Conservation (phyloP, 257 asterid species). For the Plantago elongata region DNA sequence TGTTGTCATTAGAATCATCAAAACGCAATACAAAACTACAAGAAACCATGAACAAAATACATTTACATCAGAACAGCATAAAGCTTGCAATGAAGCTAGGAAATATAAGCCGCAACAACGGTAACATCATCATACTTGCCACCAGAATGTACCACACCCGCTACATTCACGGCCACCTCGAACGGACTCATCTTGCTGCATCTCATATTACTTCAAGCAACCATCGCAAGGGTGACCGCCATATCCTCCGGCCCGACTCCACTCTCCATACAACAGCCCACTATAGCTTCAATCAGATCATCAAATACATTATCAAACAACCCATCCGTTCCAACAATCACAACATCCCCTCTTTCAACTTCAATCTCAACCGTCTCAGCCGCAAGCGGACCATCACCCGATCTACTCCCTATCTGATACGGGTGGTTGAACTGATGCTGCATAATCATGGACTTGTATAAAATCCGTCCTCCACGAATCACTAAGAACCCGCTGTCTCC, state of each 20-base stretch:
- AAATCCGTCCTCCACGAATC: not conserved
- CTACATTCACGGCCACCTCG: not conserved
- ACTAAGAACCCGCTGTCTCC: constrained; percentile 36
- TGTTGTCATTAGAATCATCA: too few relatives aligned
- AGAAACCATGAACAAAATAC: too few relatives aligned
- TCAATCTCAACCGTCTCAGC: constrained; percentile 3
- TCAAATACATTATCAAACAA: constrained; percentile 4
- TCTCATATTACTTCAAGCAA: not conserved
- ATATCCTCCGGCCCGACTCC: not conserved
- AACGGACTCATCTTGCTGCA: not conserved
- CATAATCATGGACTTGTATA: not conserved
- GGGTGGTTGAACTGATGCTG: not conserved
- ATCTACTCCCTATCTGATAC: not conserved
- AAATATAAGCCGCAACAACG: constrained; percentile 6
- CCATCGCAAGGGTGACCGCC: not conserved
- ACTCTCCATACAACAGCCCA: not conserved
- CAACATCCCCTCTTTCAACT: not conserved
- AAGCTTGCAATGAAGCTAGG: too few relatives aligned
- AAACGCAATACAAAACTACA: too few relatives aligned
- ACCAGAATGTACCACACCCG: not conserved
- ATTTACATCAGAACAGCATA: too few relatives aligned
- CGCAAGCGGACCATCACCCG: not conserved
- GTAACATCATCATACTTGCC: constrained; percentile 14
- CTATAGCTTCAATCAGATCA: not conserved
- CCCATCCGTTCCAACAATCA: constrained; percentile 7